Conservation (phyloP, 2,329 filamentous ascomycete genomes). For the Hypomyces perniciosus region DNA sequence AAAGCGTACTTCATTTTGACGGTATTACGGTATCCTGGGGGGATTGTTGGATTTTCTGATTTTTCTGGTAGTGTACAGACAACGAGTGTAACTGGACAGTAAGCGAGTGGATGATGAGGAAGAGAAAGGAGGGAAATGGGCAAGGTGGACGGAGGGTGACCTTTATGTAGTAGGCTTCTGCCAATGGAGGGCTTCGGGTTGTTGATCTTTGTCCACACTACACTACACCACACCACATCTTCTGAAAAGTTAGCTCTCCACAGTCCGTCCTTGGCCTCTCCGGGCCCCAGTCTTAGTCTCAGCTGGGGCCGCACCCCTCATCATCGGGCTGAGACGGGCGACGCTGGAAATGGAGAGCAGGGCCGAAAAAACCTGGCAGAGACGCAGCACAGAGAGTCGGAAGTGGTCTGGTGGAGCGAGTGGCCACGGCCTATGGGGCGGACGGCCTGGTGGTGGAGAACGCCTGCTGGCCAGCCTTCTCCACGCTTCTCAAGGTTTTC, state of each 20-base stretch:
- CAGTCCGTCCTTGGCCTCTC: not conserved
- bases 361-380: constrained; percentile 10
- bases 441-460: not conserved
- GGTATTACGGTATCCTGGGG: constrained; percentile 7
- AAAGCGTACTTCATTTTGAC: constrained; percentile 35
- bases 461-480: no score
- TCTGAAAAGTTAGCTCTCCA: not conserved
- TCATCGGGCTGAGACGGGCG: constrained; percentile 11
- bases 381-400: not conserved
- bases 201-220: not conserved
- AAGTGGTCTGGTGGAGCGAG: not conserved
- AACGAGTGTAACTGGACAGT: constrained; percentile 25
- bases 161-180: constrained; percentile 26
- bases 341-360: constrained; percentile 7
- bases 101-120: constrained; percentile 25
- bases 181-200: not conserved
- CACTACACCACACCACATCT: not conserved
- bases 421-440: not conserved
- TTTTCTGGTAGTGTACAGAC: constrained; percentile 15
- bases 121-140: constrained; percentile 8
- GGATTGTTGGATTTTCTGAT: constrained; percentile 5
- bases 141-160: constrained; percentile 15
- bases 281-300: constrained; percentile 6
- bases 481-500: not conserved
- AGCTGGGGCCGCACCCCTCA: constrained; percentile 14